Base-by-base conservation (phyloP, 768 basidiomycete species). In the Phaeotremella skinneri region DNA sequence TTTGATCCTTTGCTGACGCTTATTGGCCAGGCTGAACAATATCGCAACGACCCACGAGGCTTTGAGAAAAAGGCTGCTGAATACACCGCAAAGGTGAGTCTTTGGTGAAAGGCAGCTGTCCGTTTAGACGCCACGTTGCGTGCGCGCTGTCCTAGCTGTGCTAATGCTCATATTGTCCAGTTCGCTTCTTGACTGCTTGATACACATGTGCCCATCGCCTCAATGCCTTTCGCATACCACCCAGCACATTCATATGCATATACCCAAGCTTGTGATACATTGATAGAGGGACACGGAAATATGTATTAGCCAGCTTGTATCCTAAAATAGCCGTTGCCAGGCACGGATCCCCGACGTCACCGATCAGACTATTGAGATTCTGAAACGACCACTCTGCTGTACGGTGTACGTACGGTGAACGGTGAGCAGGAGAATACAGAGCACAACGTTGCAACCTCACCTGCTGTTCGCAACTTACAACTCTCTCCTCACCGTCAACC, bases 61-160 rank as follows among this genome's bases (percentile, higher is more conserved):
- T 77, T 71, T 49, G 65, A 74, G 51, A 63, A 67, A 52, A 68
- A 64, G 48, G 74, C 71, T 9, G 55, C 64, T 42, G 72, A 74
- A 47, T 73, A 63, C 29, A 72, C 68, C 21, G 47, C 56, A 29
- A 70, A 73, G 62, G 69, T 62, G 49, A 55, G 56, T 27, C 7
- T 37, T 37, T 37, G 17, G 34, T n/a, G n/a, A n/a, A n/a, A n/a
- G n/a, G n/a, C n/a, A n/a, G n/a, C n/a, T n/a, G n/a, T n/a, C n/a
- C n/a, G n/a, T n/a, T n/a, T n/a, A n/a, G n/a, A n/a, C n/a, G n/a
- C n/a, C n/a, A n/a, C n/a, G n/a, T n/a, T n/a, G n/a, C n/a, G n/a
- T n/a, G n/a, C n/a, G n/a, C n/a, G n/a, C n/a, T n/a, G n/a, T n/a
- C n/a, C n/a, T n/a, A n/a, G n/a, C n/a, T n/a, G n/a, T n/a, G n/a